Base-by-base conservation (phyloP, 768 basidiomycete genomes). In the Russula vinacea region DNA sequence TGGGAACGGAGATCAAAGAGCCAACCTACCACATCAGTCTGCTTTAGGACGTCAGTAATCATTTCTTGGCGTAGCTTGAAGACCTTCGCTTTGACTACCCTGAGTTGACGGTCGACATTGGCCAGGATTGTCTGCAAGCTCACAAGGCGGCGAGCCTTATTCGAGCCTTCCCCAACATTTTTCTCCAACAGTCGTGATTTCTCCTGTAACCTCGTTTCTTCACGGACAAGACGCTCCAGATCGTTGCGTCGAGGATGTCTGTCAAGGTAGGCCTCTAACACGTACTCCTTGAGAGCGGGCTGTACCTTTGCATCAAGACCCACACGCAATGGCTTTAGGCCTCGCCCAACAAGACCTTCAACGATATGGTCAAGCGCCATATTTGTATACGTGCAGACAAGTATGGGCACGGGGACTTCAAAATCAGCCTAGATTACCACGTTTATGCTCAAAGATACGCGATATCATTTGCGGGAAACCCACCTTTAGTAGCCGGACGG, bases 321-420 rank as follows among this genome's bases (percentile, higher is more conserved):
- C 24, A 94, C 80, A 2, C 95, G 89, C 1, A 96, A 75, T 1
- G 94, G 87, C 66, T 84, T 85, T 52, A 95, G 73, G 4, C 84
- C 83, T 1, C 81, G 78, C 8, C 76, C 74, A 10, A 78, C 79
- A 29, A 94, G 78, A 0, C 90, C 90, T 71, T 89, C 86, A 42
- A 94, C 84, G 10, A 97, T 84, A 68, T 95, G 92, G 72, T 97
- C 94, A 22, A 95, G 92, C 0, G 95, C 94, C 22, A 86, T 90
- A 69, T 97, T 95, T 45, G 95, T 97, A 72, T 91, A 96, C 0
- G 94, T 94, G 73, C 91, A 92, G n/a, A 96, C 88, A 16, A 98
- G 82, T 45, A 96, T 78, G 1, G 93, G 93, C 40, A 89, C 83
- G 6, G 90, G 84, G 11, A 95, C 85, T 73, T 88, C 80, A 73